These are phyloP conservation scores for Adansonia gregorii DNA, from an alignment of 441 rosid genomes.

Conservation along the genomic window DNA sequence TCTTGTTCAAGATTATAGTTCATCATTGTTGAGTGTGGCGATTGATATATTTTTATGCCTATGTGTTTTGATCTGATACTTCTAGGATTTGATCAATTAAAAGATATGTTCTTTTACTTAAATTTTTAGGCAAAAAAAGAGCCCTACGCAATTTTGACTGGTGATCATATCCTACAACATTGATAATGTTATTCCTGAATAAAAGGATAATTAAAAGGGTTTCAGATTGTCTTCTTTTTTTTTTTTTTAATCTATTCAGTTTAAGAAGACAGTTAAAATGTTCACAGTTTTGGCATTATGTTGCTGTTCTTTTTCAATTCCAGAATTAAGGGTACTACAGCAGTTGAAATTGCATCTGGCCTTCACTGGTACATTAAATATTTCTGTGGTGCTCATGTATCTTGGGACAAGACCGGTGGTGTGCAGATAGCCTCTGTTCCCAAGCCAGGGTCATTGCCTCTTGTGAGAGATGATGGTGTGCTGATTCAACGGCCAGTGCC, in stretches of 20 bases:
- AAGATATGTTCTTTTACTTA: background rate
- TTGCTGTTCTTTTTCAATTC: conserved; percentile 6
- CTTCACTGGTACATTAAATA: conserved; percentile 95
- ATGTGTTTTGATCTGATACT: background rate
- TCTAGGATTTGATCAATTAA: background rate
- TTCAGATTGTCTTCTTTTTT: background rate
- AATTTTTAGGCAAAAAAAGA: background rate
- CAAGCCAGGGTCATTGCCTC: conserved; percentile 75
- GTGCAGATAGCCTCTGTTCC: conserved; percentile 82
- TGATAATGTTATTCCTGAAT: background rate
- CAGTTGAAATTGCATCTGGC: conserved; percentile 89
- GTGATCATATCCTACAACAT: background rate
- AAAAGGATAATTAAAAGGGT: background rate
- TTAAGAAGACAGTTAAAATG: conserved; percentile 5
- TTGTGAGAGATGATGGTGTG: conserved; percentile 61
- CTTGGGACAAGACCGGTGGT: conserved; percentile 98
- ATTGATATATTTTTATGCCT: background rate
- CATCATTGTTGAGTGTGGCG: conserved; percentile 6
- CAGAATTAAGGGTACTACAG: conserved; percentile 87
- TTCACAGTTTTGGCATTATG: background rate
- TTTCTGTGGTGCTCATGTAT: conserved; percentile 87
- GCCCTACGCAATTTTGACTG: background rate
- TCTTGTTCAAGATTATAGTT: conserved; percentile 26
- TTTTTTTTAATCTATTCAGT: background rate
- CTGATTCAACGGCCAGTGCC: conserved; percentile 83